Base-by-base conservation (phyloP, 2,329 filamentous ascomycete genomes). In the Aspergillus neoniger region DNA sequence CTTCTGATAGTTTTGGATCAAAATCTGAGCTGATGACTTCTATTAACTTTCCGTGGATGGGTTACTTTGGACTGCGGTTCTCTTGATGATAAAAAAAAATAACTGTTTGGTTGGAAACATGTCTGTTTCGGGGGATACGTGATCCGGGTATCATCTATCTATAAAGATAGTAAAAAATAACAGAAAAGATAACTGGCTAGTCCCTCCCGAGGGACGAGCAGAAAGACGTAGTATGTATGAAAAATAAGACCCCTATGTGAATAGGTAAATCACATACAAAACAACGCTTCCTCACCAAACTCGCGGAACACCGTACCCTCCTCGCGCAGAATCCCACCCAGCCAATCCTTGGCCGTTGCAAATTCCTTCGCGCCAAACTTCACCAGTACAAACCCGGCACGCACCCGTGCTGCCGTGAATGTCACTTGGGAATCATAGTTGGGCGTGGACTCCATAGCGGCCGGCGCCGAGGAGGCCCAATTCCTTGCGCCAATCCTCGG, bases 281-380 rank as follows among this genome's bases (percentile, higher is more conserved):
- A 85, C 59, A 94, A 74, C 4, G 92, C 88, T 69, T 94, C 86
- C 58, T 92, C 88, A 1, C 94, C 94, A 80, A 97, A 97, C 12
- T 85, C 78, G 55, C 79, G 75, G 15, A 83, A 78, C 9, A 96
- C 81, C 63, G 86, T 93, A 1, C 90, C 91, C 74, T 96, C 91
- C 63, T 86, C 83, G 49, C 82, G 77, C 50, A 96, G 79, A 85
- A 97, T 90, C 6, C 82, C 82, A 9, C 87, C 86, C 60, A 98
- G 82, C 92, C 93, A 98, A 50, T 85, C 79, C 66, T 91, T 86
- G 4, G 89, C 92, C 25, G 88, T 89, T 74, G 98, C 92, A 23
- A 96, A 89, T 48, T 88, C 89, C 57, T 82, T 83, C 1, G 93
- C 91, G 1, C 91, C 92, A 74, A 98, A 96, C 75, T 98, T 98